A percentile compares a stretch with the other conserved stretches of the same genome.
These are phyloP conservation scores for Camellia lanceoleosa DNA, from an alignment of 148 eudicot genomes.

Conservation along the genomic window DNA sequence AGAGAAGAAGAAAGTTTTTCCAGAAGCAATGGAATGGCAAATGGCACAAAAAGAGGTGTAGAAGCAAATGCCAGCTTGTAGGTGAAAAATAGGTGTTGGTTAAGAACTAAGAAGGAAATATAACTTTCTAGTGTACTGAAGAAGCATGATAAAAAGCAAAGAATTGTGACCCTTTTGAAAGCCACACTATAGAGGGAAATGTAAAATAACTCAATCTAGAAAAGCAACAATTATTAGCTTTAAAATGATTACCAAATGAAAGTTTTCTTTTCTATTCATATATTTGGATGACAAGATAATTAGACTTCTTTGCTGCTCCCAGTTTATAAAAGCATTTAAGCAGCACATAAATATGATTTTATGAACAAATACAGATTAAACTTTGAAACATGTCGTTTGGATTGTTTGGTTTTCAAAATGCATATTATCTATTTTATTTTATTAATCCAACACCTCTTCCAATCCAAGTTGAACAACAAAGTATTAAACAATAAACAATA, in stretches of 20 bases:
- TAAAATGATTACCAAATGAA: conserved; percentile 3
- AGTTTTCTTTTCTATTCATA: not conserved
- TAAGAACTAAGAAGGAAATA: not conserved
- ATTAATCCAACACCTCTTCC: not conserved
- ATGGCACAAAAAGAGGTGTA: conserved; percentile 82
- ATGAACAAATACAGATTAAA: too few species aligned
- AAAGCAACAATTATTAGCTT: not conserved
- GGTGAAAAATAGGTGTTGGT: conserved; percentile 9
- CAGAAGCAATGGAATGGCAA: conserved; percentile 76
- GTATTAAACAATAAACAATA: not conserved
- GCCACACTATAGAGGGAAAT: not conserved
- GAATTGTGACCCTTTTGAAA: not conserved
- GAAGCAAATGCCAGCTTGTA: conserved; percentile 78
- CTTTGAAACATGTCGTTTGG: too few species aligned
- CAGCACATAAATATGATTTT: not conserved
- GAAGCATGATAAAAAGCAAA: not conserved
- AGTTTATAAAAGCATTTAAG: not conserved
- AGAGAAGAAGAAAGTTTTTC: conserved; percentile 84
- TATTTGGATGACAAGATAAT: not conserved
- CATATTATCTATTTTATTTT: too few species aligned
- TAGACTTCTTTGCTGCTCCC: not conserved
- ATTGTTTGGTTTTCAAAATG: too few species aligned
- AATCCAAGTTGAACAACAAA: conserved; percentile 6
- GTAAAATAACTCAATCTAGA: not conserved
- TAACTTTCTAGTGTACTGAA: not conserved